Percentiles rank a stretch among this genome's conserved stretches.
phyloP scores from a whole-genome alignment of 306 rosid species.

The Canavalia ensiformis region DNA sequence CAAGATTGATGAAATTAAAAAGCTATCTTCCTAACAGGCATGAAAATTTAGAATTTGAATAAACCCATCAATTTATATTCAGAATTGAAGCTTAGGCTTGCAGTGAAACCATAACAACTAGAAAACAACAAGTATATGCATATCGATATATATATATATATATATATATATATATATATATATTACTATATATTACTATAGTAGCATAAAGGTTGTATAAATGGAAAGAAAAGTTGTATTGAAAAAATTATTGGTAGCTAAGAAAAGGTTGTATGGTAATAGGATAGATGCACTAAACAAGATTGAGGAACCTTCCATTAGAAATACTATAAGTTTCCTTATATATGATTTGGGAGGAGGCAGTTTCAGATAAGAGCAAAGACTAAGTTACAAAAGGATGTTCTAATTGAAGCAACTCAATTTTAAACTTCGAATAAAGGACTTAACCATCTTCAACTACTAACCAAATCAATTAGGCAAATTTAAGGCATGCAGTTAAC shows the following conservation, averaged over 20 bases:
- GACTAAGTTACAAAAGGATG: no score
- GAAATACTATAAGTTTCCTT: slow-evolving; percentile 47
- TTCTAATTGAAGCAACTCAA: no score
- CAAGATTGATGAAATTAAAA: no score
- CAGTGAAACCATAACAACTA: slow-evolving; percentile 22
- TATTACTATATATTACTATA: not conserved
- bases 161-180: no score
- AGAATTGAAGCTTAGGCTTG: not conserved
- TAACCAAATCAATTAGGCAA: no score
- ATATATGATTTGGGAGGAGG: not conserved
- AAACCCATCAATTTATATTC: no score
- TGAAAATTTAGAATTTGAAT: no score
- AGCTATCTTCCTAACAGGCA: no score
- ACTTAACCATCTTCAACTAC: no score
- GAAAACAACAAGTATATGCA: not conserved
- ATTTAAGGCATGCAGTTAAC: no score
- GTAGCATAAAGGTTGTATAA: slow-evolving; percentile 7
- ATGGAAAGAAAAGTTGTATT: slow-evolving; percentile 51
- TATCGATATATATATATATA: not conserved
- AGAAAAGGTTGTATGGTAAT: slow-evolving; percentile 36
- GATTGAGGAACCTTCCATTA: slow-evolving; percentile 29
- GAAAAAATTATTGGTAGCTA: slow-evolving; percentile 39
- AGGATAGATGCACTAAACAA: slow-evolving; percentile 14
- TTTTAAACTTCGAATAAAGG: no score
- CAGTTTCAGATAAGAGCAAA: no score